Evolutionary conservation across 2,329 filamentous ascomycete species (phyloP).

Genomic region (Penicillium frequentans): DNA sequence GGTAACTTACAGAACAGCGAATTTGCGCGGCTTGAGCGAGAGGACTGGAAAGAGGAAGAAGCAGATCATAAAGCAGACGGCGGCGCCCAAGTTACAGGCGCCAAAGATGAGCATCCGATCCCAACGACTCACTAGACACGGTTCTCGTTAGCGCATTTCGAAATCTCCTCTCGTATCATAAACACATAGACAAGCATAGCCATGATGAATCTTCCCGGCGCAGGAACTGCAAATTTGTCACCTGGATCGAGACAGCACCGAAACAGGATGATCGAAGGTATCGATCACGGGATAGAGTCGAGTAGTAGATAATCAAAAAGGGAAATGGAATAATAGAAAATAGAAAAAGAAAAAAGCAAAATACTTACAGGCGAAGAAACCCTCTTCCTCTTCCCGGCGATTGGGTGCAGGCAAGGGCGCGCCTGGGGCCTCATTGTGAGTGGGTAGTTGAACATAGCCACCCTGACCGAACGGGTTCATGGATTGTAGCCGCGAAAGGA

Average conservation of each 20-base stretch:
- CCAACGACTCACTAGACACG: conserved; percentile 83
- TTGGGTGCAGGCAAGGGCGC: conserved; percentile 82
- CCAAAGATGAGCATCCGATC: conserved; percentile 91
- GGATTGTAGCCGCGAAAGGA: conserved; percentile 78
- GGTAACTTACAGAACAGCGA: conserved; percentile 87
- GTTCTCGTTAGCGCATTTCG: conserved; percentile 13
- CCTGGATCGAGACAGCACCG: conserved; percentile 25
- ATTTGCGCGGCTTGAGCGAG: conserved; percentile 81
- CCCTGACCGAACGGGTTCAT: conserved; percentile 80
- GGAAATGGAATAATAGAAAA: conserved; percentile 6
- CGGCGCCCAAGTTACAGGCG: conserved; percentile 83
- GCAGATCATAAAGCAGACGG: conserved; percentile 86
- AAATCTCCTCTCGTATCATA: conserved; percentile 14
- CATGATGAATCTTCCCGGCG: conserved; percentile 27
- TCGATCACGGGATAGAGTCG: conserved; percentile 21
- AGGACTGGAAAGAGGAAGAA: conserved; percentile 87
- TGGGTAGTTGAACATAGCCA: conserved; percentile 89
- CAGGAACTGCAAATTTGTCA: conserved; percentile 41
- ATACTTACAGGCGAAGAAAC: conserved; percentile 89
- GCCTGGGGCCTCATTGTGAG: conserved; percentile 70
- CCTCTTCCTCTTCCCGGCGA: conserved; percentile 90
- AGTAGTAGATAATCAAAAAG: conserved; percentile 2
- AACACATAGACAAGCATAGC: conserved; percentile 19
- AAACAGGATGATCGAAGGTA: conserved; percentile 10
- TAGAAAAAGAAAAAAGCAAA: conserved; percentile 12